Conservation (phyloP, 257 asterid species). For the Scutellaria minor region DNA sequence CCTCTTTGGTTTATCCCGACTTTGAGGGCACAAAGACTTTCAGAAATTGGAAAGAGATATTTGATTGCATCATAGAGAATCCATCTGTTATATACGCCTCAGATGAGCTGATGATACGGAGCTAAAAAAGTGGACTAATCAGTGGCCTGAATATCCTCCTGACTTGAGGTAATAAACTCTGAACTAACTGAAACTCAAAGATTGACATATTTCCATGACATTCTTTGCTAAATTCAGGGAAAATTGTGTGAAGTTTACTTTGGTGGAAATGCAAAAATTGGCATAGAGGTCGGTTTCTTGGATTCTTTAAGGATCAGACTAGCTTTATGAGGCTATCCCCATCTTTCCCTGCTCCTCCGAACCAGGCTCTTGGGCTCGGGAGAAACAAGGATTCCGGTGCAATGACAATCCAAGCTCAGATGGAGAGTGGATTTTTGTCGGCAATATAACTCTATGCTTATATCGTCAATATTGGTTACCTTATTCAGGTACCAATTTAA, state of each 20-base stretch:
- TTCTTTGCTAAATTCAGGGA: slow-evolving; percentile 44
- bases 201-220: too few species aligned
- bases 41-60: slow-evolving; percentile 76
- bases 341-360: too few species aligned
- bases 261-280: slow-evolving; percentile 51
- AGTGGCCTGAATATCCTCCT: slow-evolving; percentile 62
- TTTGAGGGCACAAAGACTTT: slow-evolving; percentile 66
- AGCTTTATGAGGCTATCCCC: too few species aligned
- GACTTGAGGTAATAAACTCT: slow-evolving; percentile 42
- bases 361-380: too few species aligned
- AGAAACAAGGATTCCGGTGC: too few species aligned
- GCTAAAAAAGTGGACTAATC: slow-evolving; percentile 40
- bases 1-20: slow-evolving; percentile 59
- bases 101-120: slow-evolving; percentile 51
- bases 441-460: too few species aligned
- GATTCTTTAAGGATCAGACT: too few species aligned
- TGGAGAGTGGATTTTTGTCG: too few species aligned
- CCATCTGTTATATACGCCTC: slow-evolving; percentile 48
- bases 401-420: too few species aligned
- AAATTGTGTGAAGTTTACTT: slow-evolving; percentile 57
- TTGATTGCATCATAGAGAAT: slow-evolving; percentile 53
- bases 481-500: too few species aligned
- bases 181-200: neutral
- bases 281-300: slow-evolving; percentile 1
- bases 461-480: too few species aligned